Evolutionary conservation across 768 basidiomycete species (phyloP).

Genomic region (Lactarius pseudohatsudake): DNA sequence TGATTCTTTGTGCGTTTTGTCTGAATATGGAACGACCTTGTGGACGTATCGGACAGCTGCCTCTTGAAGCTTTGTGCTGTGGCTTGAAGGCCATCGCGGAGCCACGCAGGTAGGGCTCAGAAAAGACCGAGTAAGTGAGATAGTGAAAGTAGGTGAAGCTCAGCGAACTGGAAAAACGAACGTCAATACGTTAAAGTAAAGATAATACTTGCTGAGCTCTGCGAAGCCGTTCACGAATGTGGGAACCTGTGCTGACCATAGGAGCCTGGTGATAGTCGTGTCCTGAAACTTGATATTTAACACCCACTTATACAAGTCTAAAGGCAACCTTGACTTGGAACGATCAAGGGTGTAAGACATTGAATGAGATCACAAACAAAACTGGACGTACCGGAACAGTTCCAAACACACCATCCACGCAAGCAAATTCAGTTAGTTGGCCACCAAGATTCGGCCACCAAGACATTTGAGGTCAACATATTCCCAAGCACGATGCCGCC

Average conservation of each 20-base stretch:
- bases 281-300: constrained; percentile 69
- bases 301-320: constrained; percentile 81
- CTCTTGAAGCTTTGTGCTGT: constrained; percentile 2
- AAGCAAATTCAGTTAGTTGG: constrained; percentile 58
- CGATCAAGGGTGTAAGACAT: constrained; percentile 1
- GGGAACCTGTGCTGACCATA: constrained; percentile 65
- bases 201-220: constrained; percentile 35
- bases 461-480: constrained; percentile 66
- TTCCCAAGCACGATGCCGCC: constrained; percentile 89
- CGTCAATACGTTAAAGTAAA: not conserved
- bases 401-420: constrained; percentile 75
- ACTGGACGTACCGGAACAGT: constrained; percentile 60
- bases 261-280: constrained; percentile 58
- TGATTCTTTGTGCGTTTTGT: constrained; percentile 38
- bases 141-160: constrained; percentile 20
- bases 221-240: constrained; percentile 35
- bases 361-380: not conserved
- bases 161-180: constrained; percentile 20
- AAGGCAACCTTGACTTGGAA: constrained; percentile 69
- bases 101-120: constrained; percentile 23
- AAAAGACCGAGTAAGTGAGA: constrained; percentile 22
- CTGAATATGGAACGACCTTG: constrained; percentile 26
- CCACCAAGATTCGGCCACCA: constrained; percentile 54
- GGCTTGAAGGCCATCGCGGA: not conserved
- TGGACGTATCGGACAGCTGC: not conserved